phyloP scores from a whole-genome alignment of 108 stramenopile species.

The Pseudonitzschia delicatissima region DNA sequence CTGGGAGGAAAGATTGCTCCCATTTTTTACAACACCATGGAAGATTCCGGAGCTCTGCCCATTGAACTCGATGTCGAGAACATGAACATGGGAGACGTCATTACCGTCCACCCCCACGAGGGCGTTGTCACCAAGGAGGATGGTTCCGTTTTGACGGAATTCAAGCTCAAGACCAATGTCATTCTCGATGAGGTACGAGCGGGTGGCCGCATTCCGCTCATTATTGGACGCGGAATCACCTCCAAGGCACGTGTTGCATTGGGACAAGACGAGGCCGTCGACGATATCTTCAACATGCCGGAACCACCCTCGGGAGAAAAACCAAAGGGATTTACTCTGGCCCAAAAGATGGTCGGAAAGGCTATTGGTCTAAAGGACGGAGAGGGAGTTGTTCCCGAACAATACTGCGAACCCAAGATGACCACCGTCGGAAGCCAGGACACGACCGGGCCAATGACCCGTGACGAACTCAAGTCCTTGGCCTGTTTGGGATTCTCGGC shows the following conservation, averaged over 20 bases:
- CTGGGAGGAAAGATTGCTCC: conserved; percentile 96
- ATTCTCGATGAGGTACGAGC: conserved; percentile 93
- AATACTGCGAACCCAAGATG: conserved; percentile 96
- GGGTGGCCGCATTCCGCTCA: conserved; percentile 94
- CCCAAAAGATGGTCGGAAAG: conserved; percentile 95
- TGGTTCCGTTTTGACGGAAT: conserved; percentile 80
- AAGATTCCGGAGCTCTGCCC: conserved; percentile 94
- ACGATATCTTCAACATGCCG: conserved; percentile 78
- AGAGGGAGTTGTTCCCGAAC: conserved; percentile 81
- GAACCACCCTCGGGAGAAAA: conserved; percentile 52
- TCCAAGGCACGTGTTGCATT: conserved; percentile 83
- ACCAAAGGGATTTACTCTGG: conserved; percentile 87
- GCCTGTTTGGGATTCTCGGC: conserved; percentile 94
- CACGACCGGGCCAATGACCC: conserved; percentile 97
- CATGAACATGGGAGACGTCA: conserved; percentile 92
- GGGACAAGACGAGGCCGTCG: conserved; percentile 67
- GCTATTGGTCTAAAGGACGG: conserved; percentile 77
- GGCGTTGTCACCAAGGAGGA: conserved; percentile 79
- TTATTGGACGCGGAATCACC: conserved; percentile 91
- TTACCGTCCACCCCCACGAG: conserved; percentile 89
- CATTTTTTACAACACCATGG: conserved; percentile 97
- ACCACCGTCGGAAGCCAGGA: conserved; percentile 96
- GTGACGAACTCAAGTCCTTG: conserved; percentile 90
- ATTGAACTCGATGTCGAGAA: conserved; percentile 88
- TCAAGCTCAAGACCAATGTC: conserved; percentile 89